Percentiles rank a stretch among this genome's conserved stretches.
phyloP scores from a whole-genome alignment of 495 filamentous ascomycete genomes.

The Neurospora discreta region DNA sequence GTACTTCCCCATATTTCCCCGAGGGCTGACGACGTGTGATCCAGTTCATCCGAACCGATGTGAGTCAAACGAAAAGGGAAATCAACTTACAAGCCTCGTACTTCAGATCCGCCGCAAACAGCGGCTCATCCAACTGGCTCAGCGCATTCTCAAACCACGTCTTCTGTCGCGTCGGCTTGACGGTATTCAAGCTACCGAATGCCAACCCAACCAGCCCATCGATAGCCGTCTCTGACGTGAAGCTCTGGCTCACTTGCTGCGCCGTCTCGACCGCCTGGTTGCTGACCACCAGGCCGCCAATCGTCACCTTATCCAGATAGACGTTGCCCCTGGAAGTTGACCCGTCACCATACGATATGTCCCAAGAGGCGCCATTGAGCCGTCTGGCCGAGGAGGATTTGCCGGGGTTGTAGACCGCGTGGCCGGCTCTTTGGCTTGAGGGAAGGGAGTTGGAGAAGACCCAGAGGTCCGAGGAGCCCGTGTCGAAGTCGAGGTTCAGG shows the following conservation, averaged over 20 bases:
- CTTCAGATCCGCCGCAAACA: slow-evolving; percentile 63
- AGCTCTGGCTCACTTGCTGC: slow-evolving; percentile 47
- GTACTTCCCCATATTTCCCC: not conserved
- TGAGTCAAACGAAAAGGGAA: not conserved
- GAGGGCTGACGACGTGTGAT: not conserved
- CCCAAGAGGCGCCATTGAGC: slow-evolving; percentile 47
- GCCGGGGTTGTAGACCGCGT: slow-evolving; percentile 48
- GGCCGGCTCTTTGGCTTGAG: slow-evolving; percentile 27
- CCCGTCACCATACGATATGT: slow-evolving; percentile 62
- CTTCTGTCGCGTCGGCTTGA: slow-evolving; percentile 44
- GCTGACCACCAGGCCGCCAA: slow-evolving; percentile 51
- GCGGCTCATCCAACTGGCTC: slow-evolving; percentile 39
- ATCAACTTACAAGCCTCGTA: slow-evolving; percentile 31
- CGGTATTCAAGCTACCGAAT: slow-evolving; percentile 63
- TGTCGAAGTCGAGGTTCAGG: slow-evolving; percentile 63
- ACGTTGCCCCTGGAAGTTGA: slow-evolving; percentile 54
- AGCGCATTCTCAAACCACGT: slow-evolving; percentile 69
- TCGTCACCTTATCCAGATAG: slow-evolving; percentile 57
- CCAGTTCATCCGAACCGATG: not conserved
- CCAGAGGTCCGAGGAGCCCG: slow-evolving; percentile 68
- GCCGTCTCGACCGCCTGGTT: slow-evolving; percentile 64
- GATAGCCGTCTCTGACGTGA: slow-evolving; percentile 46
- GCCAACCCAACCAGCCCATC: slow-evolving; percentile 70
- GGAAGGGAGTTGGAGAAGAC: slow-evolving; percentile 26
- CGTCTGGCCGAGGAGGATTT: slow-evolving; percentile 34